Evolutionary conservation across 208 protist genomes (phyloP), one percentile per base, ranked within the genome.

Genomic region (Leishmania martiniquensis): DNA sequence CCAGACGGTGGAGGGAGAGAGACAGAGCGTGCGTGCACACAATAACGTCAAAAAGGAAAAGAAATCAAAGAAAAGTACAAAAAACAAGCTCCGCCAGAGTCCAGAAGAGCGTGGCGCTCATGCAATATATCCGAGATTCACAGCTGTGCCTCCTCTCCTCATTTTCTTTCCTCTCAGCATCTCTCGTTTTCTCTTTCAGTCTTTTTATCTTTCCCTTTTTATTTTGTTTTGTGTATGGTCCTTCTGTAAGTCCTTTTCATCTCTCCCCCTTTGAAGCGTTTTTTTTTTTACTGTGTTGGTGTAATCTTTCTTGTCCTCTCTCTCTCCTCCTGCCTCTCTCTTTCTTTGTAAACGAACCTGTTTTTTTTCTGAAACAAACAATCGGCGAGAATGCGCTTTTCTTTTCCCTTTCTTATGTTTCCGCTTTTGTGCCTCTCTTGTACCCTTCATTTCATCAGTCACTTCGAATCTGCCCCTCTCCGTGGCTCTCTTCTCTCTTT

Each of bases 211-310:
- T 67, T n/a, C n/a, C 32, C 15, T 22, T 67, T 22, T 42, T 39
- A 15, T 20, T 39, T 42, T 29, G 42, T 88, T 63, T 65, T 76
- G 45, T 63, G 60, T 67, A 25, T 73, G 55, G 82, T 72, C 29
- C 74, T 73, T 77, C 72, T 82, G 77, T 76, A 79, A 82, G 75
- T 71, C 68, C 22, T 57, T 75, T 37, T 47, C 34, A 34, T 70
- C 45, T 70, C n/a, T 42, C 54, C 45, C 13, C 68, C 32, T 68
- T 62, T 10, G 60, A 68, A 45, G 67, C 32, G 52, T 85, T 22
- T 37, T 22, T n/a, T 52, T 52, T 25, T 57, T 4, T 54, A 37
- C 37, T 10, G 37, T 32, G 20, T 54, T 51, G 29, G 25, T 4
- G 29, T 67, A 2, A 22, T 0, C 25, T 29, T 68, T 49, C 0